A percentile compares a stretch with the other conserved stretches of the same genome.
Conservation (phyloP, 139 green algal species). For the Coelastrella sp. region DNA sequence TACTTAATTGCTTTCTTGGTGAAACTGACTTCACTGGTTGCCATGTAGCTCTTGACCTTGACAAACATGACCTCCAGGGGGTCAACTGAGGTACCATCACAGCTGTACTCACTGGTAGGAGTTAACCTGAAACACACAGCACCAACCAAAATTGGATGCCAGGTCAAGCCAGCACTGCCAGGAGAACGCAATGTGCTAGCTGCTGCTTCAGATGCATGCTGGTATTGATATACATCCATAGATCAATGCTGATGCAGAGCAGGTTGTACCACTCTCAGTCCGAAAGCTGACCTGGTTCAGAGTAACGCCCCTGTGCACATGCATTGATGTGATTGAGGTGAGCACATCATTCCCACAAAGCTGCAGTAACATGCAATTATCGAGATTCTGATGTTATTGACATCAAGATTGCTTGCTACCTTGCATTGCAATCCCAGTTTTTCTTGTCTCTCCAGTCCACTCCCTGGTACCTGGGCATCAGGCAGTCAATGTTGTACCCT, state of each 20-base stretch:
- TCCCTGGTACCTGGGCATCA: constrained; percentile 82
- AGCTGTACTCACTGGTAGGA: constrained; percentile 49
- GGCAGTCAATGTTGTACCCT: constrained; percentile 77
- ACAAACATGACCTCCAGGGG: constrained; percentile 85
- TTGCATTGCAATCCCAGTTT: constrained; percentile 67
- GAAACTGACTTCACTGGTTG: constrained; percentile 55
- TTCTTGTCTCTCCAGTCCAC: constrained; percentile 71
- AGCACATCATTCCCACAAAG: too few species aligned
- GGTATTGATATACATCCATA: too few species aligned
- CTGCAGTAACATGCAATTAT: too few species aligned
- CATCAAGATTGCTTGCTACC: too few species aligned
- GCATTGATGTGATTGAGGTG: too few species aligned
- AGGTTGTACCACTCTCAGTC: too few species aligned
- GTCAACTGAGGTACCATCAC: constrained; percentile 78
- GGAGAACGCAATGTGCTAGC: too few species aligned
- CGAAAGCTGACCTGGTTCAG: too few species aligned
- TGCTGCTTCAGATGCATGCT: too few species aligned
- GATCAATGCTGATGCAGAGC: too few species aligned
- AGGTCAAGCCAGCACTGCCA: background rate
- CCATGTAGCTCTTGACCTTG: constrained; percentile 78
- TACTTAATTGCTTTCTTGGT: constrained; percentile 63
- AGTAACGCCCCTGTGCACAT: too few species aligned
- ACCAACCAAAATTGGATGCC: background rate
- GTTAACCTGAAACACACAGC: constrained; percentile 39
- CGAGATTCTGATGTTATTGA: too few species aligned